These are phyloP conservation scores for Aegilops longissima DNA, from an alignment of 176 grass and related monocot genomes.

Conservation along the genomic window DNA sequence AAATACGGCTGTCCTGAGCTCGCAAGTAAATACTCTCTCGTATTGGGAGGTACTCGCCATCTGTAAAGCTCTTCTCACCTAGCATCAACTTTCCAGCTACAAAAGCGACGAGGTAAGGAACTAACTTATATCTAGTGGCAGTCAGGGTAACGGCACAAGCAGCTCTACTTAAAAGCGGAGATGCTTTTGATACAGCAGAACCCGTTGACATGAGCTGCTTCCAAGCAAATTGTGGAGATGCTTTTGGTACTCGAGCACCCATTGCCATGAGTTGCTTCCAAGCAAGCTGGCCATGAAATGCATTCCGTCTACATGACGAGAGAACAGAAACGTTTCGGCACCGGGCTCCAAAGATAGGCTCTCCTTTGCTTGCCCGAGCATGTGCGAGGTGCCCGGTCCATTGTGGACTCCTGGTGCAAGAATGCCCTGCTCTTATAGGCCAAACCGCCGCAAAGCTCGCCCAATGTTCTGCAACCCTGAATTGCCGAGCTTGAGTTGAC, in stretches of 20 bases:
- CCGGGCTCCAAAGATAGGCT: conserved; percentile 31
- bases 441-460: conserved; percentile 36
- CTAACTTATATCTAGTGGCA: too few species aligned
- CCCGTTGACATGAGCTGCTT: conserved; percentile 50
- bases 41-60: conserved; percentile 60
- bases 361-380: conserved; percentile 44
- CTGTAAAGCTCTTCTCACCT: too few species aligned
- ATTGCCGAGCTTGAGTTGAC: conserved; percentile 32
- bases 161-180: conserved; percentile 45
- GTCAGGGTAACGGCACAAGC: conserved; percentile 35
- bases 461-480: conserved; percentile 31
- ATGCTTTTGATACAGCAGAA: conserved; percentile 37
- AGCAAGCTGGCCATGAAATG: conserved; percentile 51
- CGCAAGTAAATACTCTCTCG: conserved; percentile 53
- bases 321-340: conserved; percentile 51
- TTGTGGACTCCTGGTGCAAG: conserved; percentile 24
- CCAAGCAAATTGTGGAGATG: conserved; percentile 57
- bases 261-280: conserved; percentile 60
- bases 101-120: too few species aligned
- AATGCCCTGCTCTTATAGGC: background rate
- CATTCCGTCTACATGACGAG: conserved; percentile 54
- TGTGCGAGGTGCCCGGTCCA: conserved; percentile 32
- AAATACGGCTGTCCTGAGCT: conserved; percentile 78
- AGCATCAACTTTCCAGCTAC: too few species aligned
- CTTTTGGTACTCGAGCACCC: conserved; percentile 34